These are phyloP conservation scores for Clavaria fumosa DNA, from an alignment of 768 basidiomycete species.

Conservation along the genomic window DNA sequence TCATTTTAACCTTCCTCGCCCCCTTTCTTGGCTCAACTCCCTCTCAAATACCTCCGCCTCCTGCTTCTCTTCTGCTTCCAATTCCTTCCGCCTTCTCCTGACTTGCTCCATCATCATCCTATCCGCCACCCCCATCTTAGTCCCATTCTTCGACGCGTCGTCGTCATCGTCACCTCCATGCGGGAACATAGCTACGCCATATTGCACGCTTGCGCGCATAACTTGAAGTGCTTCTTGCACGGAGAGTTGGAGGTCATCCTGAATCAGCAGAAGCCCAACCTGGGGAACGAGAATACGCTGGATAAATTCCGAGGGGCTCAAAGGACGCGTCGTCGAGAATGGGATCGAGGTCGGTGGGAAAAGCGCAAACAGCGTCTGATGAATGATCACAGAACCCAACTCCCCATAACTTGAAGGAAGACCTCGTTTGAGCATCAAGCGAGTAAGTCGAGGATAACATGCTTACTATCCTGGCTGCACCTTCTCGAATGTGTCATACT, in stretches of 20 bases:
- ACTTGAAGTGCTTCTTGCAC: slow-evolving; percentile 38
- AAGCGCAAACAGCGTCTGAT: slow-evolving; percentile 57
- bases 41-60: slow-evolving; percentile 15
- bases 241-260: slow-evolving; percentile 45
- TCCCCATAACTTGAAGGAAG: slow-evolving; percentile 58
- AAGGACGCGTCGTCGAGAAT: slow-evolving; percentile 38
- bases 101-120: slow-evolving; percentile 39
- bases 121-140: slow-evolving; percentile 30
- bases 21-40: too few relatives aligned
- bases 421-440: neutral
- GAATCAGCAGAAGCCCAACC: slow-evolving; percentile 66
- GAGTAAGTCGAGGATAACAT: neutral
- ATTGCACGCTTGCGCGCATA: slow-evolving; percentile 61
- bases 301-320: slow-evolving; percentile 63
- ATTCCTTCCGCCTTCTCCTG: slow-evolving; percentile 33
- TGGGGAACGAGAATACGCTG: slow-evolving; percentile 85
- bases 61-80: slow-evolving; percentile 27
- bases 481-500: slow-evolving; percentile 68
- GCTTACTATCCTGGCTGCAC: slow-evolving; percentile 85
- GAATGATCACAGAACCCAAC: slow-evolving; percentile 66
- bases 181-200: slow-evolving; percentile 79
- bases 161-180: slow-evolving; percentile 31
- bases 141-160: slow-evolving; percentile 9
- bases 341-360: slow-evolving; percentile 52
- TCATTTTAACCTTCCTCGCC: too few relatives aligned